Evolutionary conservation across 352 stramenopile species (phyloP), one percentile per base, ranked within the genome.

Genomic region (Globisporangium parvum): DNA sequence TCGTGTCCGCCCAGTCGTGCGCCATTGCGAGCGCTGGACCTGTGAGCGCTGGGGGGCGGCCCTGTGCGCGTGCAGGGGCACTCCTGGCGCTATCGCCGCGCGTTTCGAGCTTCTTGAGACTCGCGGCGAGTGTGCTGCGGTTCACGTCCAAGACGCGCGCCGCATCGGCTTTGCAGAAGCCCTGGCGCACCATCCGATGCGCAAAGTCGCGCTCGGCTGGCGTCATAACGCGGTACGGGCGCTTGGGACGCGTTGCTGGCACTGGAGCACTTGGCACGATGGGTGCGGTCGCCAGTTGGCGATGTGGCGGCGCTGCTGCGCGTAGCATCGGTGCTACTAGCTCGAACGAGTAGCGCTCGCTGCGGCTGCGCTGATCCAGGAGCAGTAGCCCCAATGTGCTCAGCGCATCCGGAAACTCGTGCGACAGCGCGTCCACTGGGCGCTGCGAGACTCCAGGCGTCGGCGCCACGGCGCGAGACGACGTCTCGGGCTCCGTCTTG

Each of bases 121-220:
- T 54, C 49, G 49, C 40, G 33, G n/a, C 39, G 4, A 54, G n/a
- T 24, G 49, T 54, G 15, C 49, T 54, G 5, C 49, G 33, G 20
- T 39, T 40, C 49, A 54, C 49, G 31, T 40, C 49, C 3, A 54
- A 33, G 31, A 35, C 49, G 20, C 49, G 49, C 33, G 49, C 49
- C 0, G 49, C 49, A 20, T 54, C 49, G 20, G n/a, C 40, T 17
- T 54, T 54, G 14, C 28, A 33, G n/a, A 40, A 24, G 12, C 49
- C 49, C 6, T 40, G 24, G 5, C 18, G 31, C 35, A 54, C 49
- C 20, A 54, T 28, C 11, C 49, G 49, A n/a, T 21, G 49, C 49
- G 49, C 49, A 39, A 54, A 28, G 20, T 45, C 49, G 31, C 49
- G 49, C 49, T 54, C 49, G 11, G 20, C 33, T 12, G 18, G 20